A percentile compares a stretch with the other conserved stretches of the same genome.
These are phyloP conservation scores for Viola pubescens DNA, from an alignment of 441 rosid species.

Conservation along the genomic window DNA sequence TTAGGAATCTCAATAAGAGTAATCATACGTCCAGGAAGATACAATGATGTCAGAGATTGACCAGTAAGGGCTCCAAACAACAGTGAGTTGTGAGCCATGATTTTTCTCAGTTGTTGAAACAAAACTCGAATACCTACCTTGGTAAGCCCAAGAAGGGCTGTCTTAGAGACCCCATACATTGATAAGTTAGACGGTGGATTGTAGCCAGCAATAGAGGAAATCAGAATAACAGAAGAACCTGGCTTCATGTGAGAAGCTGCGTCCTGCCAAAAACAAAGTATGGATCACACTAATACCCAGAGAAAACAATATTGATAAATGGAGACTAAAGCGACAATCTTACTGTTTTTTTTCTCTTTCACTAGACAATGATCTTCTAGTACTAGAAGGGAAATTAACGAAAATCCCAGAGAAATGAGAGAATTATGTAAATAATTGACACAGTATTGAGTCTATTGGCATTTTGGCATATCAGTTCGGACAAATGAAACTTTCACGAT, in stretches of 20 bases:
- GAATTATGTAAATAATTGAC: background rate
- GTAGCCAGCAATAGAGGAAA: conserved; percentile 70
- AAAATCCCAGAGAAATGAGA: background rate
- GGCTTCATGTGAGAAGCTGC: conserved; percentile 65
- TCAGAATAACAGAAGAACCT: conserved; percentile 69
- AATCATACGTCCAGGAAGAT: background rate
- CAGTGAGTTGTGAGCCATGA: background rate
- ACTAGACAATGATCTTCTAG: background rate
- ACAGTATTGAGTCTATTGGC: background rate
- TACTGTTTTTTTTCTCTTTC: background rate
- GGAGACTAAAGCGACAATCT: background rate
- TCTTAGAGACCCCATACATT: conserved; percentile 94
- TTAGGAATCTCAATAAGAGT: background rate
- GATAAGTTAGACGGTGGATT: conserved; percentile 51
- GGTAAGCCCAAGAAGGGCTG: conserved; percentile 82
- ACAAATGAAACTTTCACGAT: background rate
- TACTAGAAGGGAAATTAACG: background rate
- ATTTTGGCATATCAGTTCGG: background rate
- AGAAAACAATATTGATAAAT: background rate
- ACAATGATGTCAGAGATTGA: background rate
- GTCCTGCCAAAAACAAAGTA: conserved; percentile 34
- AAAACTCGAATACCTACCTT: conserved; percentile 38
- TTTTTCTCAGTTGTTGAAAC: background rate
- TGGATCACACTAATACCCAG: background rate
- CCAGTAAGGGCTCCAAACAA: background rate